Evolutionary conservation across 257 asterid genomes (phyloP), one percentile per base, ranked within the genome.

Genomic region (Nicotiana tabacum): DNA sequence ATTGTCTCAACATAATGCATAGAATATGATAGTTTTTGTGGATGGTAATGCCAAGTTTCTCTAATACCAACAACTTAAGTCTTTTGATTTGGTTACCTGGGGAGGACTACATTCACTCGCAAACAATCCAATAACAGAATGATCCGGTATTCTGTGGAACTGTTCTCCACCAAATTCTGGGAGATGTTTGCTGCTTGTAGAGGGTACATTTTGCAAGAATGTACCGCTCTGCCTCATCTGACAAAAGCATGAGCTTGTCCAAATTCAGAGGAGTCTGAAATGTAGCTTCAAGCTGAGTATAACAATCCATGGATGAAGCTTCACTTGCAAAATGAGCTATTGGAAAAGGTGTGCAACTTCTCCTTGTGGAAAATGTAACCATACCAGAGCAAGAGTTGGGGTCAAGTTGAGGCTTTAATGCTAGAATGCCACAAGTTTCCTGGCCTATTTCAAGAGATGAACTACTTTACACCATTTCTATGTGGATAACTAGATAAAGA

Each of bases 1-100:
- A 88, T 85, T 69, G 89, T 86, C 84, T 86, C 88, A 39, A 83
- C 61, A 64, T 86, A 86, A 39, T 74, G 86, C 76, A 83, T 83
- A 64, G 84, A 74, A 39, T 51, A 64, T 2, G 88, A 90, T 68
- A 88, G 81, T 77, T 82, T 86, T 43, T 46, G 88, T 51, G 81
- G 24, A 91, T 80, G 84, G 78, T 81, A 82, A 37, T 57, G 37
- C 68, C 85, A 51, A 33, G 37, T 33, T 33, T 33, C 37, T 33
- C 37, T 33, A 33, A 33, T 33, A 33, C 37, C 37, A 33, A 77
- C 48, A 66, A 32, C 24, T 33, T 86, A 64, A 74, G 27, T 78
- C 53, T 78, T 70, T 78, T 81, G 69, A 55, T 39, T 2, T 61
- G 80, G 77, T 81, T 48, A 57, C 32, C 82, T 77, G 65, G 15